These are phyloP conservation scores for Aureobasidium lini DNA, from an alignment of 2,329 filamentous ascomycete species.

Conservation along the genomic window DNA sequence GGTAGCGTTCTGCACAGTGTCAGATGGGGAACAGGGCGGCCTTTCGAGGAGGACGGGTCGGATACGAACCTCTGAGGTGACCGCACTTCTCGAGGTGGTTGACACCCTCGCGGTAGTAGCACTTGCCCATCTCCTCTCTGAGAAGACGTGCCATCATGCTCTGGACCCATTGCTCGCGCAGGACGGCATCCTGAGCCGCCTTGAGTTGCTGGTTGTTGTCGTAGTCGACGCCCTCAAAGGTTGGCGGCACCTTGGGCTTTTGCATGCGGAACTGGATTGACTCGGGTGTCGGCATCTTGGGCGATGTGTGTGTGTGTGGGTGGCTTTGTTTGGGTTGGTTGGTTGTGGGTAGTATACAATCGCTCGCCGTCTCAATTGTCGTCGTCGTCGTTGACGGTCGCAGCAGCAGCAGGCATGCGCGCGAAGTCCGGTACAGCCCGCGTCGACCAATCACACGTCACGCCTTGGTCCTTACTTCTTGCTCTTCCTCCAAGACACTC, in stretches of 20 bases:
- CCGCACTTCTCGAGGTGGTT: conserved; percentile 88
- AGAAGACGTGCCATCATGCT: conserved; percentile 84
- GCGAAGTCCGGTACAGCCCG: neutral
- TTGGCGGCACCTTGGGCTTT: conserved; percentile 74
- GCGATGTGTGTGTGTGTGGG: neutral
- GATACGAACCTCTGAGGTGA: conserved; percentile 63
- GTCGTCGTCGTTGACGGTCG: neutral
- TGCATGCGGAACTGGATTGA: conserved; percentile 73
- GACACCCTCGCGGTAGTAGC: conserved; percentile 75
- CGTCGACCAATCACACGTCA: neutral
- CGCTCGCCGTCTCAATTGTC: neutral
- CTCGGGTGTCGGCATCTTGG: conserved; percentile 70
- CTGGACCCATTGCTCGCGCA: conserved; percentile 82
- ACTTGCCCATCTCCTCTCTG: conserved; percentile 75
- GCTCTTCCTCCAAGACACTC: conserved; percentile 19
- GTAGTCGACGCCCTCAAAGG: conserved; percentile 81
- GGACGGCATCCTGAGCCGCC: conserved; percentile 72
- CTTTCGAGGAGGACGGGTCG: neutral
- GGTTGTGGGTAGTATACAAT: neutral
- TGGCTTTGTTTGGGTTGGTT: neutral
- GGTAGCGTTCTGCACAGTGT: conserved; percentile 58
- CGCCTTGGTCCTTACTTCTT: conserved; percentile 10
- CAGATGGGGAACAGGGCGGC: neutral
- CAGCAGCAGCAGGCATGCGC: neutral
- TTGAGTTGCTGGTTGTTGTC: conserved; percentile 75